These are phyloP conservation scores for Chlamydomonas sp. DNA, from an alignment of 139 green algal species.

Conservation along the genomic window DNA sequence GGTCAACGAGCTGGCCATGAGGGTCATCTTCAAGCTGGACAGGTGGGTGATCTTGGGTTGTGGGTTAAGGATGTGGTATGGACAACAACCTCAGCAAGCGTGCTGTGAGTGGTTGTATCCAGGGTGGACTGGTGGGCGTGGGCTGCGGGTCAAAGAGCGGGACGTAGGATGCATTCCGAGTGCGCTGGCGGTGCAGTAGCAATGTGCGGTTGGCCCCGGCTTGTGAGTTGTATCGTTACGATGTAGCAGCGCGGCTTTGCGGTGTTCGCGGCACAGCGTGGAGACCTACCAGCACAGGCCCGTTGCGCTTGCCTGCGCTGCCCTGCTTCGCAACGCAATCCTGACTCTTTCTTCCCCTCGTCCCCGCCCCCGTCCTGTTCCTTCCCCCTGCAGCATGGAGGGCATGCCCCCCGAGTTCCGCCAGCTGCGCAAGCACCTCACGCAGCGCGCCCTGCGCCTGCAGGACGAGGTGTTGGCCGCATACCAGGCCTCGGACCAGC, in stretches of 20 bases:
- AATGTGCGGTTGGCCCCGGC: too few species aligned
- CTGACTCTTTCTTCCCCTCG: neutral
- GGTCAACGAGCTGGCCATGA: constrained; percentile 57
- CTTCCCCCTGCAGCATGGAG: constrained; percentile 2
- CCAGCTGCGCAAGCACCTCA: constrained; percentile 47
- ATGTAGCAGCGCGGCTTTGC: too few species aligned
- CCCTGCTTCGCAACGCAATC: too few species aligned
- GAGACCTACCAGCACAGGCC: too few species aligned
- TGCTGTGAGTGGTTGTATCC: neutral
- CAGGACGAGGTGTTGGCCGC: constrained; percentile 44
- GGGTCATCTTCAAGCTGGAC: constrained; percentile 48
- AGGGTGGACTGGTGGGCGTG: neutral
- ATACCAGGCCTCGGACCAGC: neutral
- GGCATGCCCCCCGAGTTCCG: constrained; percentile 41
- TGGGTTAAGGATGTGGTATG: neutral
- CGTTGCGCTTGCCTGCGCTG: too few species aligned
- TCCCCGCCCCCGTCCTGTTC: neutral
- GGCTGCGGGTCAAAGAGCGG: neutral
- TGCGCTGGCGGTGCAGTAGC: too few species aligned
- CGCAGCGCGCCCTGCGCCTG: constrained; percentile 32
- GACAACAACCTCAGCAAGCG: neutral
- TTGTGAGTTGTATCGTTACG: too few species aligned
- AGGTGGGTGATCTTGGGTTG: neutral
- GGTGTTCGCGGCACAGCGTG: too few species aligned
- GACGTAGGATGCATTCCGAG: too few species aligned